Percentiles rank a stretch among this genome's conserved stretches.
Evolutionary conservation across 495 filamentous ascomycete species (phyloP).

Genomic region (Schizothecium vesticola): DNA sequence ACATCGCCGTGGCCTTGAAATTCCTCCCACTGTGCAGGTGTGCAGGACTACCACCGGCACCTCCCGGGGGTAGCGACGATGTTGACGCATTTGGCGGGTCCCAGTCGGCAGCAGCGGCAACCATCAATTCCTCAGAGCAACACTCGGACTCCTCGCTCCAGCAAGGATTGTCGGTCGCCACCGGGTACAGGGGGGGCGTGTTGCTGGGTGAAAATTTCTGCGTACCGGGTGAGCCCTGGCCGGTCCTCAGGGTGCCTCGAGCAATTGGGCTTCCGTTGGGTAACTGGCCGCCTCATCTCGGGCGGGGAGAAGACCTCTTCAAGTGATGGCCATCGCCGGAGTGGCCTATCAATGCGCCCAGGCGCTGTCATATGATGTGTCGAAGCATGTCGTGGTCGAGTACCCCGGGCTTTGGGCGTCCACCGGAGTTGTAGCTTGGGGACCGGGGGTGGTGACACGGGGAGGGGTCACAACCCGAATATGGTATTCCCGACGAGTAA

Average conservation of each 20-base stretch:
- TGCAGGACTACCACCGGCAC: neutral
- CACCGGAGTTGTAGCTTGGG: neutral
- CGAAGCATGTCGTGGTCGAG: neutral
- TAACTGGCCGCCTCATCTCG: neutral
- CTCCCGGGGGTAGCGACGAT: neutral
- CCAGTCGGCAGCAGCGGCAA: conserved; percentile 9
- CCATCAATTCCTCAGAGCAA: neutral
- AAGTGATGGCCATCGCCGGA: neutral
- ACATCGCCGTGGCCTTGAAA: neutral
- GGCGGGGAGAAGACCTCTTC: neutral
- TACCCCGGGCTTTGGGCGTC: neutral
- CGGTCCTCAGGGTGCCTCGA: neutral
- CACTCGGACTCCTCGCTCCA: neutral
- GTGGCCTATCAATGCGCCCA: conserved; percentile 2
- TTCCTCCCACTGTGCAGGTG: conserved; percentile 10
- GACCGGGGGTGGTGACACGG: neutral
- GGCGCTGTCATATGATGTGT: conserved; percentile 4
- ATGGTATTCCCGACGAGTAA: neutral
- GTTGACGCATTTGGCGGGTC: conserved; percentile 1
- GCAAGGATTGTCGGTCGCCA: neutral
- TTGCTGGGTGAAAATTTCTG: neutral
- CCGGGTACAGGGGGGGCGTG: neutral
- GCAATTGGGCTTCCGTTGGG: conserved; percentile 5
- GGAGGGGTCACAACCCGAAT: neutral
- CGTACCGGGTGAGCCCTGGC: neutral